Percentiles rank a stretch among this genome's conserved stretches.
These are phyloP conservation scores for Baorangia bicolor DNA, from an alignment of 768 basidiomycete genomes.

Conservation along the genomic window DNA sequence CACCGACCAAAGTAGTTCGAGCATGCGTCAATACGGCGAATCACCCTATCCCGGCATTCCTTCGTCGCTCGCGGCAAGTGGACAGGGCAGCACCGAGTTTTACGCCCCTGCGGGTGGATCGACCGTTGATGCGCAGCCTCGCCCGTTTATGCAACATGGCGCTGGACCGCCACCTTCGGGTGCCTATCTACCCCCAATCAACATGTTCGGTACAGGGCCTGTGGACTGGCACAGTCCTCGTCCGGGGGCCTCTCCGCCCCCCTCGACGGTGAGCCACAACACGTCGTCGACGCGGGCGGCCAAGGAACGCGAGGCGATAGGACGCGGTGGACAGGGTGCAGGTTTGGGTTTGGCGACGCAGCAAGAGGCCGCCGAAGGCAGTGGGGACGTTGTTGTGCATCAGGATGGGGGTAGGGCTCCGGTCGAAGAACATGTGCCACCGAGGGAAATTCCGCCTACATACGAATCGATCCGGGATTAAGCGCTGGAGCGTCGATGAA, in stretches of 20 bases:
- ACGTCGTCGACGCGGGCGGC: slow-evolving; percentile 8
- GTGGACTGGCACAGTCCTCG: slow-evolving; percentile 22
- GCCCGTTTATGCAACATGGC: neutral
- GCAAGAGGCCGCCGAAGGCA: slow-evolving; percentile 20
- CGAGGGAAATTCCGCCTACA: slow-evolving; percentile 29
- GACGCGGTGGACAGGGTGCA: slow-evolving; percentile 5
- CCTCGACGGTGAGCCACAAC: slow-evolving; percentile 18
- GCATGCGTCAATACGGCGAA: slow-evolving; percentile 27
- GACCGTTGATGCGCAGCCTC: slow-evolving; percentile 8
- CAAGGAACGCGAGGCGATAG: slow-evolving; percentile 25
- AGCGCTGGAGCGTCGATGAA: neutral
- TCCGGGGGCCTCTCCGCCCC: slow-evolving; percentile 20
- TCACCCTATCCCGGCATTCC: slow-evolving; percentile 8
- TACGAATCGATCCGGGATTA: slow-evolving; percentile 30
- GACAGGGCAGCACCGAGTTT: slow-evolving; percentile 8
- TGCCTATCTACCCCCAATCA: slow-evolving; percentile 1
- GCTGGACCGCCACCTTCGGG: neutral
- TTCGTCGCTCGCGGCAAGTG: neutral
- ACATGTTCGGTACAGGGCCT: slow-evolving; percentile 13
- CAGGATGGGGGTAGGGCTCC: slow-evolving; percentile 28
- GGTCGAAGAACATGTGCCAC: slow-evolving; percentile 13
- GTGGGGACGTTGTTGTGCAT: slow-evolving; percentile 27
- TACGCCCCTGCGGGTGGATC: neutral
- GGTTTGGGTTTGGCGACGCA: slow-evolving; percentile 22
- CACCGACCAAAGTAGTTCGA: slow-evolving; percentile 1